Base-by-base conservation (phyloP, 768 basidiomycete genomes). In the Baorangia bicolor region DNA sequence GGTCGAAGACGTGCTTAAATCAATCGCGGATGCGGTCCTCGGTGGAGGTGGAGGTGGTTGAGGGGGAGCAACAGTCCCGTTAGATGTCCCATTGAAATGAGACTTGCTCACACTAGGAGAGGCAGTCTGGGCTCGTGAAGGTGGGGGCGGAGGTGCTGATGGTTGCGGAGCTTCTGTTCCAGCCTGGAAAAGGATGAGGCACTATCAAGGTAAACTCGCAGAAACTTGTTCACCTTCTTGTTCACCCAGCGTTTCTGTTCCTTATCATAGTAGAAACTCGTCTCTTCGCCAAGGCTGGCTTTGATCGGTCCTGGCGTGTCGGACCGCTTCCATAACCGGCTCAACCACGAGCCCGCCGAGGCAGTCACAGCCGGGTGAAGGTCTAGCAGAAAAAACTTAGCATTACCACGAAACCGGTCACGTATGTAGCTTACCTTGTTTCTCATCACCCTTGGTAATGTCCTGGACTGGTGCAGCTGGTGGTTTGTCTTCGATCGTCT, bases 221-320 rank as follows among this genome's bases (percentile, higher is more conserved):
- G 28, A 27, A 53, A 48, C 21, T 10, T 7, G 59, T 73, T 69
- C 57, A 92, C 94, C 76, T 89, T 94, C 73, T 90, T 95, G 70
- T 97, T 94, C 27, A 99, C 87, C 97, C 97, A 99, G 58, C 89
- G 84, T 70, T 95, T 94, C 56, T 88, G 80, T n/a, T 97, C 94
- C 64, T 90, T 87, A 68, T 99, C 97, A 68, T 91, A 99, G 65
- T 92, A 89, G 76, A 98, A 96, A 27, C 85, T 77, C 27, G 76
- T 93, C 68, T 94, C 85, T 62, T 98, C 93, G 9, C 97, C 97
- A 25, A 99, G 82, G 63, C 88, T 98, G 20, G 96, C 97, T 67
- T 86, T 90, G 53, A 96, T 75, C 3, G 96, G 94, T 10, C 80
- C 92, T 10, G 85, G 77, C 5, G 78, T 62, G 16, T 87, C 86